Base-by-base conservation (phyloP, 805 yeast genomes). In the Starmerella floris region DNA sequence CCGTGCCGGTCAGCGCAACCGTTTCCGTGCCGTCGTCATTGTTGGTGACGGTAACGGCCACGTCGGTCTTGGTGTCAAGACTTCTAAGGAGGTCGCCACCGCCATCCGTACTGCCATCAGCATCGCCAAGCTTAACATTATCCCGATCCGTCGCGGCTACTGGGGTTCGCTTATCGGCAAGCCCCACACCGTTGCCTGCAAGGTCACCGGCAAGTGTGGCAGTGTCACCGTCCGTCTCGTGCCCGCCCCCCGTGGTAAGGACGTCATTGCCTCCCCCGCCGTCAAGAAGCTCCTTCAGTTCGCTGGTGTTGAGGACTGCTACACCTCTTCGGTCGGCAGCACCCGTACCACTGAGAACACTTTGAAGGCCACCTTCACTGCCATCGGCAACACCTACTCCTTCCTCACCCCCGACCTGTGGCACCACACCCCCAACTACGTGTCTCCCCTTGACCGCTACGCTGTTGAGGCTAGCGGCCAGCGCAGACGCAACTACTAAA, bases 171-270 rank as follows among this genome's bases (percentile, higher is more conserved):
- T 85, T 79, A 83, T 91, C 72, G 98, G 98, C 80, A 81, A 83
- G 72, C 98, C 98, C 67, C 98, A 91, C 82, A 83, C 98, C 59
- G 80, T 88, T 67, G 88, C 95, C 64, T 72, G 79, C 73, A 91
- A 91, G 85, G 84, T 87, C 68, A 81, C 97, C 59, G 98, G 98
- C 76, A 91, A 88, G 85, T 91, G 97, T 77, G 98, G 98, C 80
- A 88, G 97, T 72, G 97, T 91, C 66, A 69, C 80, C 55, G 95
- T 88, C 60, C 85, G 98, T 79, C 61, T 91, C 68, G 87, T 91
- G 67, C 98, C 98, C 72, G 98, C 98, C 59, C 97, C 98, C 79
- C 91, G 98, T 79, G 98, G 98, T 88, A 85, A 94, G 70, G 97
- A 96, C 82, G 83, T 91, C 67, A 95, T 91, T 62, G 98, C 98